Evolutionary conservation across 2,329 filamentous ascomycete species (phyloP), one percentile per base, ranked within the genome.

Genomic region (Fusarium acutatum): DNA sequence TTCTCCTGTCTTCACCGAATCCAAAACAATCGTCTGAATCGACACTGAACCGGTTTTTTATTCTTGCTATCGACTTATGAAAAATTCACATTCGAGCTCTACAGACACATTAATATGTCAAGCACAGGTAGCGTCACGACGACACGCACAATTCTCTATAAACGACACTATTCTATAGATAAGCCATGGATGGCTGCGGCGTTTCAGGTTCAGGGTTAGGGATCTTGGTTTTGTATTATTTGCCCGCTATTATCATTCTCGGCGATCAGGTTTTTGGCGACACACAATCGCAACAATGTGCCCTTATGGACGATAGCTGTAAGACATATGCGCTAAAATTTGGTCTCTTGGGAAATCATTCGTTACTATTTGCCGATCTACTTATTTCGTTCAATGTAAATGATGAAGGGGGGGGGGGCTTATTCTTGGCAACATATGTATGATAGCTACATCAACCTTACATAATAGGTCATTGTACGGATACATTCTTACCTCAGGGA

Each of bases 91-190:
- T 50, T 53, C 40, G 53, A 60, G 54, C 44, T 54, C 60, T 26
- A 74, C 56, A 72, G 46, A 65, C 70, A 60, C 46, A 69, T 66
- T 59, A 50, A 75, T 28, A 71, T 60, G 54, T 60, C 57, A 52
- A 67, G 49, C 62, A 73, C 56, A 46, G 43, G 41, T 46, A 72
- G 69, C 69, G 65, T 71, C 65, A 75, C 60, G 72, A 75, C 66
- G 72, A 75, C 53, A 75, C 63, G 72, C 59, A 73, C 57, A 70
- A 46, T 70, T 75, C 32, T 61, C 44, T 63, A 62, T 57, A 66
- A 56, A 62, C 46, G 60, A 67, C 56, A 69, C 47, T 56, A 67
- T 67, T 52, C 17, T 52, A 74, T 72, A 74, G 72, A 74, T 43
- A 38, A 62, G 64, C 60, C 54, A 73, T 34, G 53, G 68, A 56